Evolutionary conservation across 2,329 filamentous ascomycete species (phyloP), one percentile per base, ranked within the genome.

Genomic region (Stemphylium vesicarium): DNA sequence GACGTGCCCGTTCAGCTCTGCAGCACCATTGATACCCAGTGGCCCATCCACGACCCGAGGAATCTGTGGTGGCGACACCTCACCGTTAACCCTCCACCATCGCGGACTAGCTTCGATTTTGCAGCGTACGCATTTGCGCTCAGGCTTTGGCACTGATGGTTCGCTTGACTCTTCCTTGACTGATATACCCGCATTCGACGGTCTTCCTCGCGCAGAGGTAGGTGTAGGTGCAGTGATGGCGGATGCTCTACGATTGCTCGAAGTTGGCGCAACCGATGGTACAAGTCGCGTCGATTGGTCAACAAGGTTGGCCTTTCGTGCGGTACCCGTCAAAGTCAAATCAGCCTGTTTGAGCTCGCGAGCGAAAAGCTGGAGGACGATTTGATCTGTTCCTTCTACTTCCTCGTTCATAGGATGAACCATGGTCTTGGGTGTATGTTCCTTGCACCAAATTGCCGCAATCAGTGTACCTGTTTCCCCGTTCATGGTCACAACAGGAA

Each of bases 341-440:
- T 99, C 95, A 8, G 95, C 94, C 77, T 98, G 94, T 76, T 99
- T 99, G 80, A 92, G 97, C 53, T 88, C 92, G 63, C 89, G 88
- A 39, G 89, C 91, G 72, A 90, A 99, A 22, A 96, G 82, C 73
- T 97, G 92, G 44, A 99, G 79, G 9, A 91, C 92, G 65, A 88
- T 96, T 48, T 87, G 77, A n/a, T 87, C 87, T n/a, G 81, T 81
- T 16, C 89, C 86, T 50, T 88, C 86, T 10, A 89, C 87, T 18
- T 85, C 73, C 62, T 97, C 92, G 59, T 90, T 84, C 80, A 97
- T 91, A 10, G 82, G 84, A 75, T 98, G 91, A 7, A 96, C 81
- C 35, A 85, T 82, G 1, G 85, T 86, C 75, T 92, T 92, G 7
- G 71, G 72, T 4, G 86, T 83, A 73, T 99, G 95, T 48, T 95